A percentile compares a stretch with the other conserved stretches of the same genome.
These are phyloP conservation scores for Sclerotinia minor DNA, from an alignment of 2,329 filamentous ascomycete genomes.

Conservation along the genomic window DNA sequence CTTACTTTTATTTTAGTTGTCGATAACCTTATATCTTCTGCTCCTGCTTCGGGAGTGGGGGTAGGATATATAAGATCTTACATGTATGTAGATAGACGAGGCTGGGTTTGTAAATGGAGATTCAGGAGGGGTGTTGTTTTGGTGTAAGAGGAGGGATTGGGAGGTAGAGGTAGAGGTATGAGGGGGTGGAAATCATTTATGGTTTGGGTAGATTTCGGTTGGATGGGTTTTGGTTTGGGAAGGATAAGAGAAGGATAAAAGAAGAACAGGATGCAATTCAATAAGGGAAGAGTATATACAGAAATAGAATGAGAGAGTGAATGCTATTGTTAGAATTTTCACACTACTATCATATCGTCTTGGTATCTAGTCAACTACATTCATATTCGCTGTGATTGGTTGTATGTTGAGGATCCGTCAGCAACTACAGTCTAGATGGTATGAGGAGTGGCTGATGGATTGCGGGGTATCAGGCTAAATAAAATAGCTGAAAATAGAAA, in stretches of 20 bases:
- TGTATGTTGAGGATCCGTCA: not conserved
- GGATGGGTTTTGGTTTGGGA: not conserved
- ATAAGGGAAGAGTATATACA: not conserved
- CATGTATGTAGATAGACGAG: slow-evolving; percentile 9
- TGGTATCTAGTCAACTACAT: not conserved
- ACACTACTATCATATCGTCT: not conserved
- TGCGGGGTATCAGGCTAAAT: not conserved
- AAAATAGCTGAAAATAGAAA: not conserved
- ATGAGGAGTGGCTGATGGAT: not conserved
- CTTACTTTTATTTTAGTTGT: not conserved
- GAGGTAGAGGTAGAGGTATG: not conserved
- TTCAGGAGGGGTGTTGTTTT: not conserved
- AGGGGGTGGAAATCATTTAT: not conserved
- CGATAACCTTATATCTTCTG: not conserved
- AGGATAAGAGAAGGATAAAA: not conserved
- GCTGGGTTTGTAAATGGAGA: not conserved
- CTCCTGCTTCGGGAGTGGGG: not conserved
- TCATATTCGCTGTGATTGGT: slow-evolving; percentile 10
- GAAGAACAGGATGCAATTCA: too few species aligned
- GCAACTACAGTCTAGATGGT: too few species aligned
- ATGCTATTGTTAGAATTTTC: not conserved
- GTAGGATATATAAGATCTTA: not conserved
- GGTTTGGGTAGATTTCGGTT: not conserved
- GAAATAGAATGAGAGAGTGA: not conserved
- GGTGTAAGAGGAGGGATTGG: not conserved